Base-by-base conservation (phyloP, 1,139 yeast species). In the Yamadazyma epiphylla region DNA sequence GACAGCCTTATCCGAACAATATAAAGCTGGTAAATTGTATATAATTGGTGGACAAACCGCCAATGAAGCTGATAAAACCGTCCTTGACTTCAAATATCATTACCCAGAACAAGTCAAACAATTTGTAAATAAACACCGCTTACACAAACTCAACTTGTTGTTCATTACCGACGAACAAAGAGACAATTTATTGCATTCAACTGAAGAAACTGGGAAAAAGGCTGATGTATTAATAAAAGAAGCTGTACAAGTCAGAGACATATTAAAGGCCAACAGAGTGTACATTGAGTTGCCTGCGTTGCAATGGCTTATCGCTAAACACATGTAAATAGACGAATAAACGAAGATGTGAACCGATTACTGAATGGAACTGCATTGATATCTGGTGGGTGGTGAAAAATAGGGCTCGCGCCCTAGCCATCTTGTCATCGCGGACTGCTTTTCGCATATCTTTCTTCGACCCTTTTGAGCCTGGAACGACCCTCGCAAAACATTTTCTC, bases 201-300 rank as follows among this genome's bases (percentile, higher is more conserved):
- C 77, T 52, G 56, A 64, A 53, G 39, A 65, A 49, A 56, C 68
- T 32, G 27, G 26, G 4, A 52, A 50, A 24, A 74, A 73, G 47
- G 74, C 86, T 27, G 84, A 74, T 43, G 78, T 86, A 22, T 62
- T 84, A 38, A 73, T 79, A 40, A 80, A 83, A 54, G 95, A 87
- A 46, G 84, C 81, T 15, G 77, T 87, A 24, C 86, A 84, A 52
- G 94, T 89, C 22, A 77, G 91, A 58, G 95, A 88, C 51, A 52
- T 89, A 34, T 74, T 89, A 42, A 83, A 79, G 60, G 94, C 96
- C 17, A 76, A 83, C 48, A 74, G 86, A 39, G 65, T 89, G 37
- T 76, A 77, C 46, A 75, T 88, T 41, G 96, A 88, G 57, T 65
- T 75, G 45, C 66, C 68, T 15, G 94, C 96, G 3, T 72, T 89